Evolutionary conservation across 805 yeast genomes (phyloP), one percentile per base, ranked within the genome.

Genomic region (Priceomyces castillae): DNA sequence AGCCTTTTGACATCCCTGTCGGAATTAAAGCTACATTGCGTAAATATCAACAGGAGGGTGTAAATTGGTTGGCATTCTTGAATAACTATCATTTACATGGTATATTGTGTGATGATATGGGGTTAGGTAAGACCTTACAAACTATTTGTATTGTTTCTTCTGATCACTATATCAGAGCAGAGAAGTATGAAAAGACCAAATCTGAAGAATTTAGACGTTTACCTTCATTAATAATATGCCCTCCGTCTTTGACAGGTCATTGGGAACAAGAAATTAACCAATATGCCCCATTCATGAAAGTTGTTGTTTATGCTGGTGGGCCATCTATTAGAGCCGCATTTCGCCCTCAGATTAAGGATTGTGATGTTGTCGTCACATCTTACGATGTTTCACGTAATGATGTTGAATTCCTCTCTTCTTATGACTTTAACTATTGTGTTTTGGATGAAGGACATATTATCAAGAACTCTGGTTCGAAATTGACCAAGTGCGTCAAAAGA

Each of bases 101-200:
- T 42, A 92, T 94, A 57, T 72, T 94, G 39, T 94, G 99, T 80
- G 99, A 94, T 62, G 99, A 94, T 80, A 94, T 94, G 99, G 99
- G 99, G 5, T 74, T 94, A 23, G 99, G 99, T 41, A 94, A 94
- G 62, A 94, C 99, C 0, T 73, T 94, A 47, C 99, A 94, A 65
- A 90, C 99, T 0, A 90, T 94, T 57, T 94, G 99, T 67, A 92
- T 95, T 52, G 90, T 94, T 42, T 87, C 99, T 0, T 88, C 97
- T 59, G 99, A 94, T 58, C 99, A 94, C 57, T 87, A 90, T 55
- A 54, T 88, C 51, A 79, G 99, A 51, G 82, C 80, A 9, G 85
- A 85, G 52, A 84, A 83, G 50, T 86, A 73, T 61, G 73, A 66
- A 6, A 65, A 73, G 47, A 81, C 95, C 0, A 63, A 75, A 25